Evolutionary conservation across 176 grass and related monocot species (phyloP).

Genomic region (Carex kokanica): DNA sequence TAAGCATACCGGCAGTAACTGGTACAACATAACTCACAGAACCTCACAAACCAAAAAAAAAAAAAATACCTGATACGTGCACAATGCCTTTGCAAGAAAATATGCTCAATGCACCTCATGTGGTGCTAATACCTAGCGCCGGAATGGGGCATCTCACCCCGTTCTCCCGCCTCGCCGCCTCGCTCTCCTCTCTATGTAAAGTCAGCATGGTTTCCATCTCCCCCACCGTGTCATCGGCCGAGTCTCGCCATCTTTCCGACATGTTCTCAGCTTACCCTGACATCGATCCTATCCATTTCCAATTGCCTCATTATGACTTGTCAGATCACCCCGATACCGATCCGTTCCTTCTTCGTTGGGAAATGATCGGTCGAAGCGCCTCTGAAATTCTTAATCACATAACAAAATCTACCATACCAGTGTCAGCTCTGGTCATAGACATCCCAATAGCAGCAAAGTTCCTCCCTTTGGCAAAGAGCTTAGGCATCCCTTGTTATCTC

Average conservation of each 20-base stretch:
- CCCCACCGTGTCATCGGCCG: conserved; percentile 53
- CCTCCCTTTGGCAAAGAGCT: conserved; percentile 27
- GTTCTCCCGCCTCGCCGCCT: conserved; percentile 48
- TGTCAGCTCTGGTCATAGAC: conserved; percentile 46
- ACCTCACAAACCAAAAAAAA: background rate
- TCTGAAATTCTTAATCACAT: conserved; percentile 30
- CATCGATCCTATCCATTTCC: conserved; percentile 32
- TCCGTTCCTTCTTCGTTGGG: conserved; percentile 48
- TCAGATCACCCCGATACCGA: conserved; percentile 26
- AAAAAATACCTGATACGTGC: background rate
- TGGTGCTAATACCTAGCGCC: conserved; percentile 51
- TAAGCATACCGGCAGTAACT: background rate
- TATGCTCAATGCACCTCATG: conserved; percentile 8
- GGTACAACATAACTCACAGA: background rate
- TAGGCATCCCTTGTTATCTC: conserved; percentile 39
- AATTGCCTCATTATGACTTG: conserved; percentile 13
- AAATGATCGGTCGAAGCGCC: conserved; percentile 38
- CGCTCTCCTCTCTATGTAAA: conserved; percentile 35
- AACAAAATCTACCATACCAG: conserved; percentile 3
- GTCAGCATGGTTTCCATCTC: conserved; percentile 39
- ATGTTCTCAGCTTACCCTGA: conserved; percentile 33
- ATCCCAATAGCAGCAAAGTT: conserved; percentile 32
- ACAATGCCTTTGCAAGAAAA: background rate
- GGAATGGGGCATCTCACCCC: conserved; percentile 75
- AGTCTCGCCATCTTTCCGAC: conserved; percentile 32